Evolutionary conservation across 306 rosid genomes (phyloP).

Genomic region (Acmispon strigosus): DNA sequence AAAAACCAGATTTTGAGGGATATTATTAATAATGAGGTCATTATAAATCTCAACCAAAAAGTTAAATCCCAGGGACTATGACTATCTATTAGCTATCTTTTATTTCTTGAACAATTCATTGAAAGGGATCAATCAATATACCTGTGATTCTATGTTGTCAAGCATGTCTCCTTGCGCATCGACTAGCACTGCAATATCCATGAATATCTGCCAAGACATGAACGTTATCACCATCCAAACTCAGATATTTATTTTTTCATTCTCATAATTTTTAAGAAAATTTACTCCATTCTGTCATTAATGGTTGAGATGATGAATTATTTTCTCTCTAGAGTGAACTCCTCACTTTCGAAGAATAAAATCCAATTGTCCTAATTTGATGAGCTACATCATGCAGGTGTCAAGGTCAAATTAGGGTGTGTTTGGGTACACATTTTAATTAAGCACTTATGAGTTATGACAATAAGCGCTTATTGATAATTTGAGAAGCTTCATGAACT

Average conservation of each 20-base stretch:
- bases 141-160: slow-evolving; percentile 85
- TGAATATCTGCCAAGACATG: slow-evolving; percentile 61
- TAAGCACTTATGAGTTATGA: too few species aligned
- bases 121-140: slow-evolving; percentile 16
- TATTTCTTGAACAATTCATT: too few species aligned
- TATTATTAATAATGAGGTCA: too few species aligned
- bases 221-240: slow-evolving; percentile 5
- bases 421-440: too few species aligned
- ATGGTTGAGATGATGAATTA: not conserved
- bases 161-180: slow-evolving; percentile 95
- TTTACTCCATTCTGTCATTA: not conserved
- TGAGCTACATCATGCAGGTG: not conserved
- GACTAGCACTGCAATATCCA: slow-evolving; percentile 88
- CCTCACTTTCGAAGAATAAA: not conserved
- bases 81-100: too few species aligned
- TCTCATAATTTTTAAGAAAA: not conserved
- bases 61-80: not conserved
- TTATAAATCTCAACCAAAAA: slow-evolving; percentile 3
- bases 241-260: not conserved
- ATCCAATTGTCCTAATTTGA: not conserved
- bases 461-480: too few species aligned
- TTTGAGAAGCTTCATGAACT: too few species aligned
- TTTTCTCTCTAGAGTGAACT: not conserved
- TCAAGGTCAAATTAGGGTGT: not conserved
- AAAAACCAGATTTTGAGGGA: too few species aligned